phyloP scores from a whole-genome alignment of 768 basidiomycete genomes.

The Amanita jacksonii region DNA sequence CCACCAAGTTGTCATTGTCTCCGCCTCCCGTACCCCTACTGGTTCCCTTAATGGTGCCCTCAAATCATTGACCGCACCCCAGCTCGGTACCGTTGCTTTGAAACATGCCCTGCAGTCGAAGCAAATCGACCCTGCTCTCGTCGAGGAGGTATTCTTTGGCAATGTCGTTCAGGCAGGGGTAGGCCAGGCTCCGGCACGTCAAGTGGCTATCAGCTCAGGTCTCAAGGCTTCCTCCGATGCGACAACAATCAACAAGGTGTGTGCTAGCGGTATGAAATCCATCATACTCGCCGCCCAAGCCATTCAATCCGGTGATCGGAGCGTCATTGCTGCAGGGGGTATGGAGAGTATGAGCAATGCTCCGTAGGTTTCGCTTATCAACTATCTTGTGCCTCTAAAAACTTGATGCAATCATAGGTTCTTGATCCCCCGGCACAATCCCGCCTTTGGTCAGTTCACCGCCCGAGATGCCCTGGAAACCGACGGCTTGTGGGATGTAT shows the following conservation, averaged over 20 bases:
- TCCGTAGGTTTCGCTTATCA: slow-evolving; percentile 59
- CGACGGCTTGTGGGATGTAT: slow-evolving; percentile 95
- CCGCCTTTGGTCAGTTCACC: slow-evolving; percentile 82
- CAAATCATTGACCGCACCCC: slow-evolving; percentile 81
- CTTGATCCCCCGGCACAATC: slow-evolving; percentile 73
- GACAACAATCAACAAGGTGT: slow-evolving; percentile 99
- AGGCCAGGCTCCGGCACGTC: slow-evolving; percentile 96
- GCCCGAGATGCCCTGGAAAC: slow-evolving; percentile 79
- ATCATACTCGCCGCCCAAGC: slow-evolving; percentile 90
- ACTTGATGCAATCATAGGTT: slow-evolving; percentile 37
- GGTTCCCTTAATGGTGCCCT: slow-evolving; percentile 87
- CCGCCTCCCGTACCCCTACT: slow-evolving; percentile 89
- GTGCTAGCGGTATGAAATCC: slow-evolving; percentile 94
- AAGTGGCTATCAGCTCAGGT: slow-evolving; percentile 90
- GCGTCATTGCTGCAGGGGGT: slow-evolving; percentile 87
- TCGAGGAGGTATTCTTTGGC: slow-evolving; percentile 97
- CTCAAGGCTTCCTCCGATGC: slow-evolving; percentile 82
- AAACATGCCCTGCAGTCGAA: slow-evolving; percentile 83
- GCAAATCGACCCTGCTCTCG: slow-evolving; percentile 66
- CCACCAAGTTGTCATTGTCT: slow-evolving; percentile 88
- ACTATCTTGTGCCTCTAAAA: slow-evolving; percentile 6
- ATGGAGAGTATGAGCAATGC: slow-evolving; percentile 99
- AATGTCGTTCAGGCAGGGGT: slow-evolving; percentile 97
- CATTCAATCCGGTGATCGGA: slow-evolving; percentile 79
- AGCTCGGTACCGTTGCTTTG: slow-evolving; percentile 83